Base-by-base conservation (phyloP, 495 filamentous ascomycete genomes). In the Eremomyces bilateralis region DNA sequence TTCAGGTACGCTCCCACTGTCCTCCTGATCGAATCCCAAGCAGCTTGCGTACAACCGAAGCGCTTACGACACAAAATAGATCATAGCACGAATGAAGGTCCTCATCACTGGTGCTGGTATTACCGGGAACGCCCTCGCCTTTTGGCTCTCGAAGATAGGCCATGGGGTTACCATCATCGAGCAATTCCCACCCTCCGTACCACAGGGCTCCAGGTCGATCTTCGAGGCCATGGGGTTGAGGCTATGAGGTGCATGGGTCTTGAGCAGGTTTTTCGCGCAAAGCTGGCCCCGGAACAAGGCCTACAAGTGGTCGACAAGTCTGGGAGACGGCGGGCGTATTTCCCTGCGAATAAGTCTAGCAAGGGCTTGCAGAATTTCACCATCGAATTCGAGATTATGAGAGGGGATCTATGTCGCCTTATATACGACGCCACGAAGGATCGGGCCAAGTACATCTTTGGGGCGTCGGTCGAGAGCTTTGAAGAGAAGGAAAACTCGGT, bases 371-470 rank as follows among this genome's bases (percentile, higher is more conserved):
- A 51, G 25, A 43, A 38, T 20, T 51, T 61, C 13, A 56, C 56
- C n/a, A 51, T 45, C 12, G 61, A 65, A 12, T 58, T 29, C 30
- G 62, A 64, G 43, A 60, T 65, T 31, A 59, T 65, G 55, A 42
- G 60, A 13, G 59, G 50, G 3, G 60, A 63, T 45, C 34, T 65
- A 10, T 43, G 42, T 21, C 39, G 39, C 8, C 5, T 62, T 3
- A 31, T 62, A 1, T 47, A 57, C 30, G 53, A 57, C 21, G 48
- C 44, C 10, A 54, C 43, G 11, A 39, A 48, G 20, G 42, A 40
- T 18, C 38, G 50, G 20, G 48, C 59, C 10, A 36, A 46, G 31
- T 58, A 59, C 39, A 21, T 39, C 8, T 62, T 60, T 38, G 58
- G 46, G 1, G 41, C 28, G 24, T 42, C 35, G 3, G 31, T 48